Evolutionary conservation across 768 basidiomycete genomes (phyloP).

Genomic region (Hygrocybe coccinea): DNA sequence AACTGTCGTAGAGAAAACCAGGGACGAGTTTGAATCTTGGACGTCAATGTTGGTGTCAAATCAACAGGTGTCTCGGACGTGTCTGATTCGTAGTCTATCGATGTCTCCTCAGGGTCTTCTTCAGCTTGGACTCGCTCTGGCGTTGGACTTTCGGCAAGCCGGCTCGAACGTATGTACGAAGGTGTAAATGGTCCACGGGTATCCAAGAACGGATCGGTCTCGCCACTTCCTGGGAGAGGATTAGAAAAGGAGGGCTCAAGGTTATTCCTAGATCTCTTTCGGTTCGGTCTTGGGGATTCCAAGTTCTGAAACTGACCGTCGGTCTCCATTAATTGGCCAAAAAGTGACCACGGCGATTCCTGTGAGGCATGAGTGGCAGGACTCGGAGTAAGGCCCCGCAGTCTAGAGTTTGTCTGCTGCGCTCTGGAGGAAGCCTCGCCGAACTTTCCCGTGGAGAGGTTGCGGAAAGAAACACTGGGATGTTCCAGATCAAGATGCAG

Average conservation of each 20-base stretch:
- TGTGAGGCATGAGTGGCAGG: conserved; percentile 12
- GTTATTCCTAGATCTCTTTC: conserved; percentile 8
- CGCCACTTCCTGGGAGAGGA: neutral
- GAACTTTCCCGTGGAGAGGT: conserved; percentile 9
- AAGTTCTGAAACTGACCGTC: conserved; percentile 41
- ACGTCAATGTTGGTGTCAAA: neutral
- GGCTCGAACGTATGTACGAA: neutral
- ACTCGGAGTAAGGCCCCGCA: conserved; percentile 1
- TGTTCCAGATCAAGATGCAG: conserved; percentile 10
- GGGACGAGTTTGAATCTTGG: neutral
- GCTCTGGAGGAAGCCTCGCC: conserved; percentile 7
- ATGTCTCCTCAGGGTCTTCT: conserved; percentile 20
- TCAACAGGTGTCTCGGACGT: conserved; percentile 6
- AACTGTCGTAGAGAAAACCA: conserved; percentile 14
- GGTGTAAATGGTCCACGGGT: conserved; percentile 12
- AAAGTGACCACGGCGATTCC: conserved; percentile 57
- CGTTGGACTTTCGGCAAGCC: conserved; percentile 4
- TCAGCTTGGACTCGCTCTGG: conserved; percentile 9
- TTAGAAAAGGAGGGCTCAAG: neutral
- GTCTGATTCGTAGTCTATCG: conserved; percentile 14
- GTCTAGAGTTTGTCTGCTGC: conserved; percentile 13
- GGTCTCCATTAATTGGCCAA: conserved; percentile 68
- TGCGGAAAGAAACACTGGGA: conserved; percentile 22
- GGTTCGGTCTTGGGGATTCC: conserved; percentile 6
- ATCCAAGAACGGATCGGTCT: conserved; percentile 14